Evolutionary conservation across 192 early-diverging fungal species (phyloP).

Genomic region (Gaertneriomyces sp.): DNA sequence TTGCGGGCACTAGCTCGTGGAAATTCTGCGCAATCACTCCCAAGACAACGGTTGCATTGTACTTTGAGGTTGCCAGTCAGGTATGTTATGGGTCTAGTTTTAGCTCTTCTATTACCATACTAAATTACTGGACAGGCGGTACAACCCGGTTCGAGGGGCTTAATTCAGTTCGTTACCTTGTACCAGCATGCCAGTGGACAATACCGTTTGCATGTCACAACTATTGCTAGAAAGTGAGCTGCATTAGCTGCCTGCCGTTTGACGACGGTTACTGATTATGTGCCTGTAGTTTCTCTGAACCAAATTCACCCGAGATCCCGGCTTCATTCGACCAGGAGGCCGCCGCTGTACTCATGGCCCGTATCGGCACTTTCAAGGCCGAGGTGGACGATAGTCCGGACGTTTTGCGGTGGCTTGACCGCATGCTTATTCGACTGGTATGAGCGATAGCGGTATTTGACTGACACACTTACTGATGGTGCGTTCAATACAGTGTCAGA

Average conservation of each 20-base stretch:
- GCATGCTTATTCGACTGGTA: slow-evolving; percentile 94
- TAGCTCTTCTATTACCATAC: too few relatives aligned
- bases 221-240: slow-evolving; percentile 80
- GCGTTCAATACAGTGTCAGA: slow-evolving; percentile 68
- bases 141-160: slow-evolving; percentile 75
- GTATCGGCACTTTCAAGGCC: slow-evolving; percentile 94
- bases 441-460: background rate
- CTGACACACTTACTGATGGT: background rate
- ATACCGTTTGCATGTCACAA: slow-evolving; percentile 89
- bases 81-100: slow-evolving; percentile 1
- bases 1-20: slow-evolving; percentile 94
- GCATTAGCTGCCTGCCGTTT: background rate
- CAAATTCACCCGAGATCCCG: slow-evolving; percentile 76
- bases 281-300: slow-evolving; percentile 62
- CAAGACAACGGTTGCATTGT: slow-evolving; percentile 81
- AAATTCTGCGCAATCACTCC: slow-evolving; percentile 85
- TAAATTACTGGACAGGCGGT: slow-evolving; percentile 48
- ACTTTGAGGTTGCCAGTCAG: slow-evolving; percentile 96
- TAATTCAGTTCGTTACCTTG: slow-evolving; percentile 93
- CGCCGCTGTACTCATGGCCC: slow-evolving; percentile 93
- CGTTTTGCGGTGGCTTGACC: slow-evolving; percentile 95
- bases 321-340: slow-evolving; percentile 97
- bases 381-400: slow-evolving; percentile 97
- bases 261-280: background rate
- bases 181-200: slow-evolving; percentile 94